Base-by-base conservation (phyloP, 768 basidiomycete species). In the Obba rivulosa region DNA sequence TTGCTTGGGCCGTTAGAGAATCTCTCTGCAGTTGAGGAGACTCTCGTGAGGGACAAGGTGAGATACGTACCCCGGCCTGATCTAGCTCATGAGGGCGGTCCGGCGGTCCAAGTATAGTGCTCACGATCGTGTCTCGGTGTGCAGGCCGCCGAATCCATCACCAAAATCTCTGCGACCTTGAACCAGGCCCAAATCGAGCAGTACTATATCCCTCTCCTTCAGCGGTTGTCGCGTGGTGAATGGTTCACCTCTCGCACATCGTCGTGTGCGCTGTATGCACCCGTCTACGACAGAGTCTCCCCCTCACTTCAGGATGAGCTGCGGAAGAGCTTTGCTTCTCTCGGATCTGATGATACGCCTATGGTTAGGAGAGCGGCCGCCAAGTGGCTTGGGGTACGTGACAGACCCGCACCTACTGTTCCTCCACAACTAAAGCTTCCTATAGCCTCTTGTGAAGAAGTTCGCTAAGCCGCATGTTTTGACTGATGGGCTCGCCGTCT, bases 171-270 rank as follows among this genome's bases (percentile, higher is more conserved):
- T 43, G 72, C 70, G 42, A 78, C 87, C 41, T 76, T 99, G 39
- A 86, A 85, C 20, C 77, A 85, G 46, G 59, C 75, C 14, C 90
- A 94, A 66, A 73, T 94, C 60, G 93, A 97, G 69, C 83, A 89
- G 62, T 80, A 80, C 66, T 95, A 92, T 70, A 83, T 98, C 50
- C 96, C 96, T 44, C 77, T 99, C 46, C 66, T 98, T 50, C 87
- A 85, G 62, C 83, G 93, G 45, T 78, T 99, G 44, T 85, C 92
- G 2, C 79, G 80, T 49, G 96, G 94, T 50, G 95, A 98, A 69
- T 99, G 96, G 96, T 98, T 98, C 73, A 98, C 96, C 11, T 94
- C 93, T 4, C 81, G 96, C 49, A 96, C 92, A 35, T 97, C 95
- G 20, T 89, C 95, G 34, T 92, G 92, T 50, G 90, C 95, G 8